These are phyloP conservation scores for Phytophthora cryptogea DNA, from an alignment of 352 stramenopile species.

Conservation along the genomic window DNA sequence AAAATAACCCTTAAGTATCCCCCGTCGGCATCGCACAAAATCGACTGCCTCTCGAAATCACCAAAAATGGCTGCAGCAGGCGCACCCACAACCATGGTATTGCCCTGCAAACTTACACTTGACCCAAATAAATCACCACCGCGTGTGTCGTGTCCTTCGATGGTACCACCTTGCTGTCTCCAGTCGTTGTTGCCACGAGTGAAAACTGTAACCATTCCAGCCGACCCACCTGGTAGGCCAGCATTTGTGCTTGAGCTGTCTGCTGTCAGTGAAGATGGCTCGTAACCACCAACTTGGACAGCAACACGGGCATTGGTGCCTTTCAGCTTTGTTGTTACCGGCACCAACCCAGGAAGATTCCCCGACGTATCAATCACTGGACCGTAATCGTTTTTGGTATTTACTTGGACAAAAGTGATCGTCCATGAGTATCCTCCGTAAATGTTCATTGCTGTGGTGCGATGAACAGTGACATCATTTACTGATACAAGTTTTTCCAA, in stretches of 20 bases:
- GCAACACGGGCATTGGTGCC: conserved; percentile 61
- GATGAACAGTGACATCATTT: conserved; percentile 62
- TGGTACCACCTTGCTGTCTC: conserved; percentile 66
- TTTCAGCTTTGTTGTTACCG: conserved; percentile 57
- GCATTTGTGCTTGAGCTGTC: conserved; percentile 43
- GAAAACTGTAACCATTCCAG: conserved; percentile 73
- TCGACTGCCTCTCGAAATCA: conserved; percentile 71
- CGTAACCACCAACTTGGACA: conserved; percentile 61
- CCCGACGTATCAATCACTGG: conserved; percentile 68
- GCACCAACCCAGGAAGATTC: conserved; percentile 64
- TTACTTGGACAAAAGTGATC: conserved; percentile 81
- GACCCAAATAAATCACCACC: conserved; percentile 73
- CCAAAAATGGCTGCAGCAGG: conserved; percentile 69
- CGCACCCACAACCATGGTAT: conserved; percentile 64
- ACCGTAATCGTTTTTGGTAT: conserved; percentile 76
- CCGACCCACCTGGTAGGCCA: conserved; percentile 58
- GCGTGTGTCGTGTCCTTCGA: conserved; percentile 63
- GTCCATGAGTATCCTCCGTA: conserved; percentile 87
- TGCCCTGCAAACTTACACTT: conserved; percentile 64
- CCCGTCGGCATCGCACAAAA: conserved; percentile 76
- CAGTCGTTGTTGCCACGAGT: conserved; percentile 69
- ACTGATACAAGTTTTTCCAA: conserved; percentile 77
- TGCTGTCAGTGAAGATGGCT: conserved; percentile 29
- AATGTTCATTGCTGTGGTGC: conserved; percentile 68
- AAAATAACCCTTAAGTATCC: conserved; percentile 76